phyloP scores from a whole-genome alignment of 2,329 filamentous ascomycete species.

The Blastomyces percursus region DNA sequence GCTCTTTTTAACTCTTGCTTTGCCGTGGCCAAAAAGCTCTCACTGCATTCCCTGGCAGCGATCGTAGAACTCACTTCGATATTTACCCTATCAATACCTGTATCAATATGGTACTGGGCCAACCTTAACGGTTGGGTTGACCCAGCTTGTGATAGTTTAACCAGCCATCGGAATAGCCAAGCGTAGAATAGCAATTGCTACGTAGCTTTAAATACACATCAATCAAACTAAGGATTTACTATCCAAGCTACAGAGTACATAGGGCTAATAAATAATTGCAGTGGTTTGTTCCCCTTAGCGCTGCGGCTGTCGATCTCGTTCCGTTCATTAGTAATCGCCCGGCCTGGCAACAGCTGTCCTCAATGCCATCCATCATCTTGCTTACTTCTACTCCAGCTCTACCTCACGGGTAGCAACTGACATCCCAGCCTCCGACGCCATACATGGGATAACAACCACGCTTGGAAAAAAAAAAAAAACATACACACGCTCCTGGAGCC shows the following conservation, averaged over 20 bases:
- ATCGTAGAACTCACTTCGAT: neutral
- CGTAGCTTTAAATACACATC: neutral
- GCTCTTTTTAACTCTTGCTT: neutral
- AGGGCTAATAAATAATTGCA: no score
- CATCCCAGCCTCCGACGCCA: neutral
- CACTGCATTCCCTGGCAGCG: conserved; percentile 3
- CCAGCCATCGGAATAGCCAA: neutral
- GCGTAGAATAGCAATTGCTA: neutral
- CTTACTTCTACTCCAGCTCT: neutral
- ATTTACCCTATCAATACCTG: neutral
- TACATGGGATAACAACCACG: neutral
- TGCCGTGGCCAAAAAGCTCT: neutral
- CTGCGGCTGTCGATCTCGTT: no score
- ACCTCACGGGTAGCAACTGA: no score
- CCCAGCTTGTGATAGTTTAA: neutral
- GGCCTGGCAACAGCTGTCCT: conserved; percentile 10
- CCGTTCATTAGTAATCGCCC: neutral
- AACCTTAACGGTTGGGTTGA: neutral
- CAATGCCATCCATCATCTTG: neutral
- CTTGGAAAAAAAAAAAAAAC: neutral
- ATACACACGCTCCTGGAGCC: neutral
- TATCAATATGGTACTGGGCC: neutral
- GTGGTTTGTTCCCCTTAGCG: no score
- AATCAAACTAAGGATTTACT: neutral
- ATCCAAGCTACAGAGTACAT: neutral